Evolutionary conservation across 2,329 filamentous ascomycete species (phyloP).

Genomic region (Stachybotrys echinatus): DNA sequence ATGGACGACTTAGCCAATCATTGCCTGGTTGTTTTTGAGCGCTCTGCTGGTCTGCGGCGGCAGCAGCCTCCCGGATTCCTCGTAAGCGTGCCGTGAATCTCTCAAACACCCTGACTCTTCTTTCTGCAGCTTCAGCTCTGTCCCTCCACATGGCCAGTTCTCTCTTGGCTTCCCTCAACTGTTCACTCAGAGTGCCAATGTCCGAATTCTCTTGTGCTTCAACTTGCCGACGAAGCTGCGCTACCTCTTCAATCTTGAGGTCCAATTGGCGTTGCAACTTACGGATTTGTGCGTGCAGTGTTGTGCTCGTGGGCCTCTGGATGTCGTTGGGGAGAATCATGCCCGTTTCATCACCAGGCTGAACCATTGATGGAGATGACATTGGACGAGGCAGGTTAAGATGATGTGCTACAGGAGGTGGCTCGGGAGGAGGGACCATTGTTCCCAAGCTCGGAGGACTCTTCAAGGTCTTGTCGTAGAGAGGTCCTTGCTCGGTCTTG

Average conservation of each 20-base stretch:
- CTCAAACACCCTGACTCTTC: constrained; percentile 42
- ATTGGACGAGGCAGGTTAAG: constrained; percentile 27
- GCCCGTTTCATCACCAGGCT: neutral
- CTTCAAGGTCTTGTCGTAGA: constrained; percentile 6
- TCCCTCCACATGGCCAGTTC: constrained; percentile 42
- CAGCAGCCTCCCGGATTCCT: constrained; percentile 19
- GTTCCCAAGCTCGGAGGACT: constrained; percentile 27
- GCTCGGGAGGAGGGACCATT: constrained; percentile 29
- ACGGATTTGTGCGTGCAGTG: constrained; percentile 43
- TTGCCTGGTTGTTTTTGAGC: neutral
- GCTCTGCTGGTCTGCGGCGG: constrained; percentile 1
- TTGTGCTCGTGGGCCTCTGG: constrained; percentile 20
- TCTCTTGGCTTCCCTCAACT: constrained; percentile 33
- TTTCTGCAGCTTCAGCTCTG: constrained; percentile 52
- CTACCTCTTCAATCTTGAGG: constrained; percentile 37
- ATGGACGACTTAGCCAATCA: neutral
- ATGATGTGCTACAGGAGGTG: constrained; percentile 32
- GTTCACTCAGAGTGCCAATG: constrained; percentile 40
- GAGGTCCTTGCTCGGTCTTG: neutral
- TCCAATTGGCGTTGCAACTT: constrained; percentile 43
- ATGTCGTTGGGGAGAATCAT: constrained; percentile 10
- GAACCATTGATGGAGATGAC: constrained; percentile 19
- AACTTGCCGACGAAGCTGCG: constrained; percentile 39
- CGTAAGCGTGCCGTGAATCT: constrained; percentile 30
- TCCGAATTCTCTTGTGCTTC: constrained; percentile 37